phyloP scores from a whole-genome alignment of 306 rosid genomes.

The Vigna unguiculata region DNA sequence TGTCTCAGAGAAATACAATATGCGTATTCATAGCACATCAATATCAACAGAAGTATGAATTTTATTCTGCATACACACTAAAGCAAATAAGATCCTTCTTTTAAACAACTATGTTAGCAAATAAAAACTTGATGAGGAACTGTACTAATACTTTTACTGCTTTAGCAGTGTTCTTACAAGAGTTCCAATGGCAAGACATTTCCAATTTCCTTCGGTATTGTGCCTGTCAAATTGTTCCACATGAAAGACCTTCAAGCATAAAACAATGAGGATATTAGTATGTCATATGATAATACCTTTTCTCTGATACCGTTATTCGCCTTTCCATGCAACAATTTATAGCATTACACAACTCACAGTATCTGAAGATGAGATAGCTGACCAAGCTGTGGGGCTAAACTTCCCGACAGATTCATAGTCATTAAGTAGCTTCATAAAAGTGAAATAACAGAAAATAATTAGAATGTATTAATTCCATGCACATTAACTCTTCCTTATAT shows the following conservation, averaged over 20 bases:
- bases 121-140: slow-evolving; percentile 33
- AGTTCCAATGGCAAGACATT: slow-evolving; percentile 58
- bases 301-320: not conserved
- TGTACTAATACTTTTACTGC: slow-evolving; percentile 32
- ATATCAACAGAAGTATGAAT: not conserved
- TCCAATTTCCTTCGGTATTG: slow-evolving; percentile 83
- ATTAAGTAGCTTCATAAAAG: slow-evolving; percentile 66
- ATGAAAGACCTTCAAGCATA: slow-evolving; percentile 71
- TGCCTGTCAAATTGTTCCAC: slow-evolving; percentile 82
- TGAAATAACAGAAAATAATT: slow-evolving; percentile 8
- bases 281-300: slow-evolving; percentile 27
- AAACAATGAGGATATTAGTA: slow-evolving; percentile 47
- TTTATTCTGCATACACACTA: not conserved
- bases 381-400: slow-evolving; percentile 71
- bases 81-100: not conserved
- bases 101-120: not conserved
- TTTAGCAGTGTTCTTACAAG: slow-evolving; percentile 66
- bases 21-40: not conserved
- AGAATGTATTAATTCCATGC: slow-evolving; percentile 4
- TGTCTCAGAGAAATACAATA: not conserved
- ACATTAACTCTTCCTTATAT: not conserved
- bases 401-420: slow-evolving; percentile 71
- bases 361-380: slow-evolving; percentile 63
- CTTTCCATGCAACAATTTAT: slow-evolving; percentile 22
- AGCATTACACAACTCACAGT: slow-evolving; percentile 62